These are phyloP conservation scores for Trichoderma aggressivum DNA, from an alignment of 2,329 filamentous ascomycete species.

Conservation along the genomic window DNA sequence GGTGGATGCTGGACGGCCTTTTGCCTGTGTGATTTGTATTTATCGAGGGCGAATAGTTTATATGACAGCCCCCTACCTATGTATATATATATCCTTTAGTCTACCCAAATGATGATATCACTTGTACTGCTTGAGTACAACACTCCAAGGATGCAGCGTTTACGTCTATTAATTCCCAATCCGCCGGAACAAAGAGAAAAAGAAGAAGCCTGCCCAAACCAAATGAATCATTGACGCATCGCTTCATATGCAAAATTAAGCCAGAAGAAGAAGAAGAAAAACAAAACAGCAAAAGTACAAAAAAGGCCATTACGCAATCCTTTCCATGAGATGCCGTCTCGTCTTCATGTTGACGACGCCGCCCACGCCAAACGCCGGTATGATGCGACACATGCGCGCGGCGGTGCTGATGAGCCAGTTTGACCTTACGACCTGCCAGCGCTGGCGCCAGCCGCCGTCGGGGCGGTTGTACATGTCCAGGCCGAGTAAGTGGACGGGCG, in stretches of 20 bases:
- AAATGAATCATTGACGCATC: not conserved
- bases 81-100: not conserved
- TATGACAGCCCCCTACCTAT: not conserved
- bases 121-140: not conserved
- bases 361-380: slow-evolving; percentile 85
- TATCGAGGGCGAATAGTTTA: not conserved
- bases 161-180: not conserved
- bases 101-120: not conserved
- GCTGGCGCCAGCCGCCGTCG: slow-evolving; percentile 48
- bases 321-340: slow-evolving; percentile 63
- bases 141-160: not conserved
- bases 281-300: not conserved
- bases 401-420: slow-evolving; percentile 73
- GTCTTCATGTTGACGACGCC: slow-evolving; percentile 80
- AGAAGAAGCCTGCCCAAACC: not conserved
- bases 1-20: not conserved
- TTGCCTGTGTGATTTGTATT: not conserved
- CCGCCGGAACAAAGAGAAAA: not conserved
- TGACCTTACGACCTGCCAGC: slow-evolving; percentile 63
- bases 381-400: slow-evolving; percentile 77
- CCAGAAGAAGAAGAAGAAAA: not conserved
- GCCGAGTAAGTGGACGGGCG: slow-evolving; percentile 80
- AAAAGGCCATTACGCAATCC: slow-evolving; percentile 39
- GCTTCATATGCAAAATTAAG: not conserved
- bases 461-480: slow-evolving; percentile 81